Conservation (phyloP, 305 asterid species). For the Fraxinus angustifolia region DNA sequence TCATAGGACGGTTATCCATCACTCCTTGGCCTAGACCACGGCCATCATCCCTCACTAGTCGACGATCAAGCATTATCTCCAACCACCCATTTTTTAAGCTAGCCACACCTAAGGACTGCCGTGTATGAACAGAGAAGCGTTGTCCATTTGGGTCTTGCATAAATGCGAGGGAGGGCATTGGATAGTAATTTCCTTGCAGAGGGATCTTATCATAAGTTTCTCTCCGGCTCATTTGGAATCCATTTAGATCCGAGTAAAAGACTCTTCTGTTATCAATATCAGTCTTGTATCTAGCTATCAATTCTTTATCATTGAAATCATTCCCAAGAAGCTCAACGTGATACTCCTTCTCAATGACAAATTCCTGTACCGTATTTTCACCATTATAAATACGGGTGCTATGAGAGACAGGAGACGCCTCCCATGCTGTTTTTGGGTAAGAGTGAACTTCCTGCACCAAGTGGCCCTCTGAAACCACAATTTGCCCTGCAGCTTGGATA, state of each 20-base stretch:
- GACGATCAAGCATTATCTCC: slow-evolving; percentile 93
- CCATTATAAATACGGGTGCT: slow-evolving; percentile 70
- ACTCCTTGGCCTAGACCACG: slow-evolving; percentile 98
- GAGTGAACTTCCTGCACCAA: slow-evolving; percentile 78
- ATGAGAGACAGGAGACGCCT: slow-evolving; percentile 69
- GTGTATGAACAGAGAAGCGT: slow-evolving; percentile 81
- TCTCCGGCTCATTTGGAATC: slow-evolving; percentile 90
- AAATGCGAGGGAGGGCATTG: slow-evolving; percentile 90
- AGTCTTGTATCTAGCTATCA: slow-evolving; percentile 73
- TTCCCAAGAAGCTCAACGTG: slow-evolving; percentile 79
- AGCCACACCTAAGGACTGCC: slow-evolving; percentile 88
- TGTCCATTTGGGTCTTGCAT: slow-evolving; percentile 64
- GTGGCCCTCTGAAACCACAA: slow-evolving; percentile 75
- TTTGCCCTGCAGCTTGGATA: slow-evolving; percentile 47
- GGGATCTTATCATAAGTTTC: slow-evolving; percentile 94
- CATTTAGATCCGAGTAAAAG: slow-evolving; percentile 83
- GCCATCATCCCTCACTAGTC: slow-evolving; percentile 77
- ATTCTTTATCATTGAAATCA: slow-evolving; percentile 60
- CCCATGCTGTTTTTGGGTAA: slow-evolving; percentile 67
- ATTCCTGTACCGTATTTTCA: slow-evolving; percentile 62
- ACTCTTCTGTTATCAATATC: slow-evolving; percentile 63
- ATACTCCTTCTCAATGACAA: slow-evolving; percentile 85
- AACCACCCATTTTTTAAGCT: slow-evolving; percentile 79
- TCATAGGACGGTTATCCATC: slow-evolving; percentile 86
- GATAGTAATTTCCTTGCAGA: slow-evolving; percentile 93